These are phyloP conservation scores for Symbiodinium natans DNA, from an alignment of 73 alveolate species.

Conservation along the genomic window DNA sequence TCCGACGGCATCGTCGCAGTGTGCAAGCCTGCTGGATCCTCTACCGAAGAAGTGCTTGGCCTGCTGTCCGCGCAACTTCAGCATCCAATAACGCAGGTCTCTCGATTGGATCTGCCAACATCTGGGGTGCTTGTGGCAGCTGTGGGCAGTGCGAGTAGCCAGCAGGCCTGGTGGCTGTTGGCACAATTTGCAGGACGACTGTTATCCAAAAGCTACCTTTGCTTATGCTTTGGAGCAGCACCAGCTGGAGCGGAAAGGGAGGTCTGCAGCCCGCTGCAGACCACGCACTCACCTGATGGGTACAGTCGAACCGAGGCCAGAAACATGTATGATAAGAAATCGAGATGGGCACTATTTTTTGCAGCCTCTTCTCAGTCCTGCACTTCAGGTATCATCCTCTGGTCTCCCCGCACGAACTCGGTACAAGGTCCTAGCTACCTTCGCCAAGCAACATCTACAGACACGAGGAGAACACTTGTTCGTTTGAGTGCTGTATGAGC, in stretches of 20 bases:
- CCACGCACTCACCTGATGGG: background rate
- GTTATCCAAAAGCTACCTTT: constrained; percentile 38
- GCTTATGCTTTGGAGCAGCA: background rate
- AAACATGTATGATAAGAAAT: no score
- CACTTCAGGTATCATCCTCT: background rate
- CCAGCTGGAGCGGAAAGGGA: background rate
- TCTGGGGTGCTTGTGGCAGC: constrained; percentile 80
- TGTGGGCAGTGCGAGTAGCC: constrained; percentile 1
- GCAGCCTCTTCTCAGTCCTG: background rate
- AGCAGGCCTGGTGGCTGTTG: constrained; percentile 63
- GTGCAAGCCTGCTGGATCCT: background rate
- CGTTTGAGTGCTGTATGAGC: background rate
- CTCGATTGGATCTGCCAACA: constrained; percentile 68
- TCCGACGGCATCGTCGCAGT: background rate
- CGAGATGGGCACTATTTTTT: background rate
- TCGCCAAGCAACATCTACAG: background rate
- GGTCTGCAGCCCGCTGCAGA: background rate
- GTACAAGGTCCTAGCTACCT: background rate
- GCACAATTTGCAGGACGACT: constrained; percentile 87
- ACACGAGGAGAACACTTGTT: background rate
- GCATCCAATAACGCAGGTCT: background rate
- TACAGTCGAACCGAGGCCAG: background rate
- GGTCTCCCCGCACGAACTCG: background rate
- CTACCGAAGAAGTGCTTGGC: background rate
- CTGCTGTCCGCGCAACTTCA: background rate